Conservation (phyloP, 2,329 filamentous ascomycete species). For the Anthostomella pinea region DNA sequence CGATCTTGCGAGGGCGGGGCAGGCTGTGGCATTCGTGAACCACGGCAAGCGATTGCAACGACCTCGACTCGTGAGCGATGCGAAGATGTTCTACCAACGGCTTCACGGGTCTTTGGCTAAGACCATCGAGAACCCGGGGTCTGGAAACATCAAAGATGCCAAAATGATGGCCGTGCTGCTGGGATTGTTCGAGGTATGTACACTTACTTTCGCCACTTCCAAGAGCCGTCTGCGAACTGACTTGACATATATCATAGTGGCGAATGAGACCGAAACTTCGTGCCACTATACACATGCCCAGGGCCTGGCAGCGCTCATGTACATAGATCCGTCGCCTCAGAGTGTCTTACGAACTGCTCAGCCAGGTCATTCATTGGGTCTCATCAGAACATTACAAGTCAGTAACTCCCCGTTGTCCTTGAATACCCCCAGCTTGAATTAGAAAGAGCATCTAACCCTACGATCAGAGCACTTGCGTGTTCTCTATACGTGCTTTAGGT, state of each 20-base stretch:
- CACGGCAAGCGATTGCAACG: slow-evolving; percentile 18
- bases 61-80: slow-evolving; percentile 12
- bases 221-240: too few relatives aligned
- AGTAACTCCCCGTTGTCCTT: too few relatives aligned
- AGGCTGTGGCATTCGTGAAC: slow-evolving; percentile 16
- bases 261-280: slow-evolving; percentile 9
- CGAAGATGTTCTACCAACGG: slow-evolving; percentile 14
- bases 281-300: slow-evolving; percentile 17
- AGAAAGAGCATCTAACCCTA: too few relatives aligned
- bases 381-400: too few relatives aligned
- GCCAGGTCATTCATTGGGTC: too few relatives aligned
- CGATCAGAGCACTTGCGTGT: too few relatives aligned
- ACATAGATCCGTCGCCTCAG: slow-evolving; percentile 3
- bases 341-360: slow-evolving; percentile 1
- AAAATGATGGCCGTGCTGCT: slow-evolving; percentile 19
- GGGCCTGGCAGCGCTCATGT: slow-evolving; percentile 12
- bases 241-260: slow-evolving; percentile 14
- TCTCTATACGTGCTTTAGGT: too few relatives aligned
- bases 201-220: background rate
- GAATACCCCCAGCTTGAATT: too few relatives aligned
- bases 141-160: slow-evolving; percentile 9
- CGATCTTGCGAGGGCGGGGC: slow-evolving; percentile 20
- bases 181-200: slow-evolving; percentile 20
- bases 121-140: slow-evolving; percentile 10
- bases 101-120: slow-evolving; percentile 15